Conservation (phyloP, 257 asterid species). For the Misopates orontium region DNA sequence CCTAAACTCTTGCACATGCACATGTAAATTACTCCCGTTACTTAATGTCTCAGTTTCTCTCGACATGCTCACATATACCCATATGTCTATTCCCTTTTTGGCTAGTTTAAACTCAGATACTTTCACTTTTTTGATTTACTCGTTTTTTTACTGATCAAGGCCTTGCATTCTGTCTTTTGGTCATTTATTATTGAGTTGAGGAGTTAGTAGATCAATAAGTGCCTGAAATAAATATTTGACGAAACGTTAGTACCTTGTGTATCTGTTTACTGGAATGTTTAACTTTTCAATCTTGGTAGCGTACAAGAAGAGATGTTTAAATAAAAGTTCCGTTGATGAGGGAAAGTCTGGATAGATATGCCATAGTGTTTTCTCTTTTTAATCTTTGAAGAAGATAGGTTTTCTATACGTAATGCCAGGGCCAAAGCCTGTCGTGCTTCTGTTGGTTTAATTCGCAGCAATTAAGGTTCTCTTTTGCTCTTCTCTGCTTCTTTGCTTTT, state of each 20-base stretch:
- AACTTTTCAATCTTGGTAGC: not conserved
- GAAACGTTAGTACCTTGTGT: constrained; percentile 17
- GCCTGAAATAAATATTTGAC: not conserved
- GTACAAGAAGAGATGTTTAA: constrained; percentile 14
- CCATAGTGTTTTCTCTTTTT: constrained; percentile 4
- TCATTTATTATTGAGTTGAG: not conserved
- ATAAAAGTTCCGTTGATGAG: not conserved
- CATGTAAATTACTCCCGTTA: not conserved
- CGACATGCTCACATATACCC: not conserved
- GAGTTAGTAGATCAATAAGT: not conserved
- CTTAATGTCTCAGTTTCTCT: constrained; percentile 15
- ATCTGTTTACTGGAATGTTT: constrained; percentile 11
- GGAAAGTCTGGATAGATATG: constrained; percentile 17
- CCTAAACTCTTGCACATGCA: not conserved
- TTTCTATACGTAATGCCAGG: constrained; percentile 13
- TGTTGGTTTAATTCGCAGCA: constrained; percentile 20
- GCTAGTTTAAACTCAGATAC: not conserved
- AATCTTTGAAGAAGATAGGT: constrained; percentile 8
- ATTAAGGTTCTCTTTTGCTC: constrained; percentile 9
- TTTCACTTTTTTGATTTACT: not conserved
- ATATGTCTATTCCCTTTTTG: no score
- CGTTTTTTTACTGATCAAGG: constrained; percentile 1
- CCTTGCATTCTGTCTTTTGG: not conserved
- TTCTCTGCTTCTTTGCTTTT: constrained; percentile 20
- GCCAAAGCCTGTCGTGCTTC: not conserved